Conservation (phyloP, 176 grass and related monocot species). For the Zoysia pacifica region DNA sequence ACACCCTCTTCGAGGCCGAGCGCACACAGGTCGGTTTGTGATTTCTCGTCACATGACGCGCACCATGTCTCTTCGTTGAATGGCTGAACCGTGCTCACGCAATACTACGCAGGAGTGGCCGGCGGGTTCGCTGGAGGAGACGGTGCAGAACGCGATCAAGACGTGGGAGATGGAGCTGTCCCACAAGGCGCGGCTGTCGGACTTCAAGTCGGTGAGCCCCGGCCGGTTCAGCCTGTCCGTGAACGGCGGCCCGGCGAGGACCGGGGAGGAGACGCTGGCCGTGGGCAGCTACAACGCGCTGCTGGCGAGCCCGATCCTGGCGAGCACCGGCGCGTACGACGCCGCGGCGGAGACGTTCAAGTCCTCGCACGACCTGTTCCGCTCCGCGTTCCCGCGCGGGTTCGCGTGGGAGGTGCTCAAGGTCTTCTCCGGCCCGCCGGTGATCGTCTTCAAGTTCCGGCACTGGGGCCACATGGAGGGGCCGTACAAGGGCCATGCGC, state of each 20-base stretch:
- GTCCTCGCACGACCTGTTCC: conserved; percentile 83
- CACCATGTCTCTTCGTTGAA: background rate
- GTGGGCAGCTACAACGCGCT: conserved; percentile 92
- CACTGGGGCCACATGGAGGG: conserved; percentile 92
- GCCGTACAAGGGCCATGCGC: conserved; percentile 60
- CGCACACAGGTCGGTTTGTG: conserved; percentile 45
- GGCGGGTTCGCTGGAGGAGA: conserved; percentile 78
- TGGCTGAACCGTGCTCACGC: background rate
- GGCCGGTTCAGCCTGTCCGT: conserved; percentile 56
- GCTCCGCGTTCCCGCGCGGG: conserved; percentile 66
- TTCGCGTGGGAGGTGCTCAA: conserved; percentile 83
- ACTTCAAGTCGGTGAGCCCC: conserved; percentile 88
- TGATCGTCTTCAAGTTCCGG: conserved; percentile 79
- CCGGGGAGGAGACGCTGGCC: conserved; percentile 65
- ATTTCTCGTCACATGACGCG: background rate
- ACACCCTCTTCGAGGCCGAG: conserved; percentile 84
- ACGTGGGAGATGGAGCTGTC: conserved; percentile 99
- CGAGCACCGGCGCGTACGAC: conserved; percentile 58
- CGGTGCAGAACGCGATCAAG: conserved; percentile 87
- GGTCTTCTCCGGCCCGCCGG: conserved; percentile 74
- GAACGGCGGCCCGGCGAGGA: conserved; percentile 52
- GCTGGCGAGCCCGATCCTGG: conserved; percentile 62
- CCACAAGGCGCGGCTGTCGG: conserved; percentile 64
- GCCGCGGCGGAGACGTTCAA: conserved; percentile 73
- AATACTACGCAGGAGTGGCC: conserved; percentile 58